Base-by-base conservation (phyloP, 306 rosid genomes). In the Biancaea sappan region DNA sequence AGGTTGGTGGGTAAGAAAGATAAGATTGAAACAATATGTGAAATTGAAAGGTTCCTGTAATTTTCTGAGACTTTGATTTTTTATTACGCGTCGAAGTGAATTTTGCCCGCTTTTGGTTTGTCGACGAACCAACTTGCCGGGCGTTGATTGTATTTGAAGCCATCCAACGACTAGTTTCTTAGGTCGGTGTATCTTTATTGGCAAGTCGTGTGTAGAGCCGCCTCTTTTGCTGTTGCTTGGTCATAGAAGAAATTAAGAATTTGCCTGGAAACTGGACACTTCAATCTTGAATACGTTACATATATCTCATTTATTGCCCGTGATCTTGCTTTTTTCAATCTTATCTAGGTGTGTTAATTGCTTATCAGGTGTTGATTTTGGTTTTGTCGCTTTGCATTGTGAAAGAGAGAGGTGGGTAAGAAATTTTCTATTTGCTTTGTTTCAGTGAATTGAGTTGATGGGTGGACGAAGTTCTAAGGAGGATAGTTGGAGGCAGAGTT, bases 391-490 rank as follows among this genome's bases (percentile, higher is more conserved):
- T 14, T 37, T 63, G 66, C 72, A 32, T 83, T 58, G 56, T 9
- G 16, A 28, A 76, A 76, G 68, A 70, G 60, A 75, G 54, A 60
- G 67, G 66, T 5, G 73, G 56, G 56, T 26, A 72, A 3, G 57
- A 35, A 15, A 6, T 47, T 41, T 24, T n/a, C n/a, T n/a, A n/a
- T 0, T 60, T 21, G 43, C 0, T 14, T 2, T 79, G 50, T 76
- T 65, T 72, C 64, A 73, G 81, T 76, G 59, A 74, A 76, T 78
- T 76, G 80, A 79, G 83, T 86, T 84, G 58, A 94, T 94, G 97
- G 97, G 97, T 66, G 87, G 86, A 6, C 71, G 48, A 46, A 92
- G 73, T 85, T 94, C 99, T 8, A 89, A 76, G 62, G 96, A 77
- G 79, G 84, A 58, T 26, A 81, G 65, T 79, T 66, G 29, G 73